Conservation (phyloP, 2,329 filamentous ascomycete species). For the Botrytis paeoniae region DNA sequence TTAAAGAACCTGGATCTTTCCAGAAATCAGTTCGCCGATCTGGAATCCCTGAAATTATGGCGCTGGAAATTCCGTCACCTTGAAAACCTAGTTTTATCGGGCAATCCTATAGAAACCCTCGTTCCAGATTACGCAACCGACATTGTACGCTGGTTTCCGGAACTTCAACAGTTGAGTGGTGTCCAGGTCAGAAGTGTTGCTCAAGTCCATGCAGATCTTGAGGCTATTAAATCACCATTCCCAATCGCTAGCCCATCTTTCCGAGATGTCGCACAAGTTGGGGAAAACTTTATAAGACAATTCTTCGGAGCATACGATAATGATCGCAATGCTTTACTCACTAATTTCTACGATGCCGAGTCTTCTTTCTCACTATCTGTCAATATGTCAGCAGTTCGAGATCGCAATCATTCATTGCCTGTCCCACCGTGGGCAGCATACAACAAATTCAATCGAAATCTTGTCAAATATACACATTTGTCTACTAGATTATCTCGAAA, state of each 20-base stretch:
- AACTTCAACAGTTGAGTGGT: slow-evolving; percentile 73
- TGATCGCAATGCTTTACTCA: slow-evolving; percentile 61
- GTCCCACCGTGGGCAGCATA: slow-evolving; percentile 68
- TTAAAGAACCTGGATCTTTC: slow-evolving; percentile 87
- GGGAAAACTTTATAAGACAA: slow-evolving; percentile 69
- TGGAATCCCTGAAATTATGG: slow-evolving; percentile 71
- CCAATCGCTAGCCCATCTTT: slow-evolving; percentile 65
- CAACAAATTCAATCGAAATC: slow-evolving; percentile 74
- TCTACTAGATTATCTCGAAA: slow-evolving; percentile 62
- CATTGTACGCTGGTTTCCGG: slow-evolving; percentile 78
- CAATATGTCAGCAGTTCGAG: slow-evolving; percentile 58
- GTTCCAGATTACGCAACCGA: slow-evolving; percentile 66
- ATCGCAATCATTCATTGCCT: slow-evolving; percentile 42
- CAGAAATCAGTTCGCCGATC: slow-evolving; percentile 70
- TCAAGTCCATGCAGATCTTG: slow-evolving; percentile 57
- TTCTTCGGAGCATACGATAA: slow-evolving; percentile 74
- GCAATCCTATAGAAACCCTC: slow-evolving; percentile 67
- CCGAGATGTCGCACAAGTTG: slow-evolving; percentile 69
- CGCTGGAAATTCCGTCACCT: slow-evolving; percentile 73
- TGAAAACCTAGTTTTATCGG: slow-evolving; percentile 74
- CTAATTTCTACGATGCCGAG: slow-evolving; percentile 69
- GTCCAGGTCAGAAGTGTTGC: slow-evolving; percentile 70
- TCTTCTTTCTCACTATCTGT: slow-evolving; percentile 75
- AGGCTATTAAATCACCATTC: slow-evolving; percentile 52
- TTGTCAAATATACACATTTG: slow-evolving; percentile 64